Conservation (phyloP, 257 asterid species). For the Craterostigma plantagineum region DNA sequence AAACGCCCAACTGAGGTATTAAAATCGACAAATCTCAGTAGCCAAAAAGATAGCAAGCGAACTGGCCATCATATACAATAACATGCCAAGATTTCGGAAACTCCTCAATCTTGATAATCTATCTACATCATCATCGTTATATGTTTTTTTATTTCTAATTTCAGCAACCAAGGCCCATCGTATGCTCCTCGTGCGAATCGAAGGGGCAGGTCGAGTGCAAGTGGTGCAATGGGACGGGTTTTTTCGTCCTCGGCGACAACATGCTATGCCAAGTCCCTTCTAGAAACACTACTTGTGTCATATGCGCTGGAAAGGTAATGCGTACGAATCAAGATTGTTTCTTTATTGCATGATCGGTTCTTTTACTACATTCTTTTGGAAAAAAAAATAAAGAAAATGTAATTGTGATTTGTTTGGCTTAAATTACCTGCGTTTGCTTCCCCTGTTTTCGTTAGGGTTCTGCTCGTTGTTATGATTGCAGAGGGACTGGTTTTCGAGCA, state of each 20-base stretch:
- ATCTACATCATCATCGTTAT: constrained; percentile 4
- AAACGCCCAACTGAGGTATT: too few species aligned
- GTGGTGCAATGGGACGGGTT: constrained; percentile 94
- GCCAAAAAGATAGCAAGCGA: too few species aligned
- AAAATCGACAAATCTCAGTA: too few species aligned
- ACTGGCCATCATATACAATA: too few species aligned
- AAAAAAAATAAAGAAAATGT: neutral
- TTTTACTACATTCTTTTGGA: too few species aligned
- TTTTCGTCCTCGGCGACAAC: constrained; percentile 85
- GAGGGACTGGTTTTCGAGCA: constrained; percentile 90
- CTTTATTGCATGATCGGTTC: too few species aligned
- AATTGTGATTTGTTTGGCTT: neutral
- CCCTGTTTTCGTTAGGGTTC: constrained; percentile 38
- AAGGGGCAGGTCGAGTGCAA: constrained; percentile 74
- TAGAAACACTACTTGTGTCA: constrained; percentile 63
- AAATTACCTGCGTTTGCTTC: constrained; percentile 1
- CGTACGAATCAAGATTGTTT: neutral
- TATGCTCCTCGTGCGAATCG: constrained; percentile 60
- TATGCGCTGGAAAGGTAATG: constrained; percentile 65
- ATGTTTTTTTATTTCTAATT: constrained; percentile 8
- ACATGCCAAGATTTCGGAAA: neutral
- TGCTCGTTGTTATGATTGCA: constrained; percentile 56
- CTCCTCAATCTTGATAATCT: neutral
- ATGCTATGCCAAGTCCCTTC: constrained; percentile 94
- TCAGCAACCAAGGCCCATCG: constrained; percentile 85